Base-by-base conservation (phyloP, 306 rosid species). In the Parietaria judaica region DNA sequence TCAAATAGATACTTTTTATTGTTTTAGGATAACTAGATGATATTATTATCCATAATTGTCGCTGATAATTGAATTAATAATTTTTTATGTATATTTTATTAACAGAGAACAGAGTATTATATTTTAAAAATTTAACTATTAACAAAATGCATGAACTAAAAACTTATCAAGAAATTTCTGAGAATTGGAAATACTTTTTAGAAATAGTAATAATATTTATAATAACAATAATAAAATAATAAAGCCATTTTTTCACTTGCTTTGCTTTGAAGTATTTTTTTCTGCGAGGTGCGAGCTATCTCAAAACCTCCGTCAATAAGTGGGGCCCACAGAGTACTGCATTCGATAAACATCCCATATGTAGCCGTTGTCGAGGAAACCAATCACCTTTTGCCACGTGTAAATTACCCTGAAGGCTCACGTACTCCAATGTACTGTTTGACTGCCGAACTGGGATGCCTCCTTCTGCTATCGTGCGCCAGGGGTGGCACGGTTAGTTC, bases 381-480 rank as follows among this genome's bases (percentile, higher is more conserved):
- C 14, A 75, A 66, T 74, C 0, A 10, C 0, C 0, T 2, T 1
- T 0, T 7, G 46, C 66, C 76, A 82, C 80, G 75, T 66, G 39
- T 34, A 37, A 49, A 36, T 15, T 7, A 13, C 3, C 0, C 48
- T 8, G 0, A 73, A 60, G 46, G 60, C 53, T 50, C 51, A 70
- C 84, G 75, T 48, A 66, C 36, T 66, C 76, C 86, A 57, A 76
- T 53, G 62, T 49, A 58, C 60, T 48, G 52, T 79, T 81, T 80
- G 84, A 77, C 84, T 73, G 57, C 72, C 15, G 36, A 37, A 43
- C 49, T 38, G 37, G 45, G 45, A 8, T 23, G 31, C 31, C n/a
- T 45, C 52, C 3, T 3, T 7, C 44, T 8, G 69, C 80, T 85
- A 79, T 14, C 73, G 34, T 66, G 74, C 79, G 70, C 85, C 69